Evolutionary conservation across 73 alveolate genomes (phyloP), one percentile per base, ranked within the genome.

Genomic region (Uronychia binucleata): DNA sequence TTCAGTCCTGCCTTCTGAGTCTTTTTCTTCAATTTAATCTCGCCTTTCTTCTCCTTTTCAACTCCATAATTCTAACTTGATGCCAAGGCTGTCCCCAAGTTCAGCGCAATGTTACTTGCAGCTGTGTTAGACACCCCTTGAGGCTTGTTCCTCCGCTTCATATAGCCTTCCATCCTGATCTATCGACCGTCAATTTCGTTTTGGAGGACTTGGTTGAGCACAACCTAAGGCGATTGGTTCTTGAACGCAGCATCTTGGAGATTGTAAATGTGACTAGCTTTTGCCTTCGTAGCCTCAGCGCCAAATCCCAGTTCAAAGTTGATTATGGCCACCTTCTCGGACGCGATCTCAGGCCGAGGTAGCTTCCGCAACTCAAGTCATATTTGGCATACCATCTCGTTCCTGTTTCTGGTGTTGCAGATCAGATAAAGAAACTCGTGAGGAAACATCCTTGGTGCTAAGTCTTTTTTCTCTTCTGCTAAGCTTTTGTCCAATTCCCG

Each of bases 401-500:
- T 26, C 5, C 81, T 1, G 11, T 75, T 32, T 30, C 30, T 75
- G n/a, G 81, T 30, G 81, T 75, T 75, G 46, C 93, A 87, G 35
- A 87, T 1, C 19, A 87, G 81, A 77, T 60, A 87, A 0, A 87
- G 89, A 31, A 87, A 87, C 57, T 87, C 93, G 59, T 87, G 93
- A 33, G 93, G 93, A 11, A 87, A 35, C 33, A 87, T 26, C 25
- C 83, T 57, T 26, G 93, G 89, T 28, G 46, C 58, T 19, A 59
- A 74, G 58, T 80, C 85, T 31, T 31, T 28, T 30, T 60, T 74
- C 58, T 28, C 83, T 28, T 87, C 80, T 28, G 27, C 34, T 1
- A 67, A 57, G 28, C 28, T 57, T 31, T 80, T 75, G 31, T 80
- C 86, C 26, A 33, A 30, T 1, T 80, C 83, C 11, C 30, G 60